Evolutionary conservation across 768 basidiomycete species (phyloP), one percentile per base, ranked within the genome.

Genomic region (Daedaleopsis nitida): DNA sequence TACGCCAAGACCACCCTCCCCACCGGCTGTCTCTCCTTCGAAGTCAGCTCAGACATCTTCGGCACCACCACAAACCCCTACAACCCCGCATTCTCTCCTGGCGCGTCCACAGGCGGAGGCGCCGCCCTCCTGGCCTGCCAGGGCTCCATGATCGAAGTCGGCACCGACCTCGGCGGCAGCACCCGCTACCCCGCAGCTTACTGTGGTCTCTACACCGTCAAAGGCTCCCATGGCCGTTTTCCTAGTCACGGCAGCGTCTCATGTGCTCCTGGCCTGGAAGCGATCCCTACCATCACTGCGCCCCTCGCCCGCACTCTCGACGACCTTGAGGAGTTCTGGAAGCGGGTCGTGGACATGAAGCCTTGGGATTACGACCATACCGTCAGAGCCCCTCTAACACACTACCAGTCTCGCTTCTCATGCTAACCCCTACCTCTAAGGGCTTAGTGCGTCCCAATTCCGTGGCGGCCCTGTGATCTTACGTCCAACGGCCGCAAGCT

Each of bases 101-200:
- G 83, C 5, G 83, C 80, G 24, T 83, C 82, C 0, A 81, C 80
- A 0, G 83, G 83, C 27, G 83, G 83, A 7, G 83, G 83, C 21
- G 77, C 72, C 1, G 81, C 83, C 9, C 73, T 84, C 19, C 67
- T 84, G 3, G 82, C 83, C 0, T 68, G 72, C 38, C 75, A 76
- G 12, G 83, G 83, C 10, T 72, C 73, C 23, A 69, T 76, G 19
- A 68, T 84, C 58, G 83, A 82, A 50, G 72, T 83, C 34, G 74
- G 78, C 8, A 78, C 81, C 6, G 83, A 84, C 61, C 67, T 83
- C 17, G 83, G 82, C 1, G 84, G 84, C 6, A 81, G 80, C 19
- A 72, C 78, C 14, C 75, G 83, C 50, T 76, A 80, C 55, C 83
- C 83, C 1, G 76, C 83, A 1, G 77, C 79, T 12, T 79, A 74